Evolutionary conservation across 2,329 filamentous ascomycete genomes (phyloP), one percentile per base, ranked within the genome.

Genomic region (Alternaria viburni): DNA sequence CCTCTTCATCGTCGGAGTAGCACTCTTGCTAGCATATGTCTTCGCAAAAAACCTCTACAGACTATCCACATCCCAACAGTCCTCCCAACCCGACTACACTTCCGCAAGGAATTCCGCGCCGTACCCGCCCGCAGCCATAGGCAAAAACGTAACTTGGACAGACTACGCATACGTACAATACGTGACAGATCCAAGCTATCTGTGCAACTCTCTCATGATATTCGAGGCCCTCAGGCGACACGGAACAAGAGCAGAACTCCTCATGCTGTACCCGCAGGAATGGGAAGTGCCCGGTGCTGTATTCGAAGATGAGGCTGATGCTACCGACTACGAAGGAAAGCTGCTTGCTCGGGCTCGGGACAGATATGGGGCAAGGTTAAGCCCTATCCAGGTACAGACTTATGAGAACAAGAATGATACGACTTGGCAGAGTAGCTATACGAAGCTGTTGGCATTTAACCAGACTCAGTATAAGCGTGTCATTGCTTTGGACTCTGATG

Each of bases 171-270:
- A 50, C 25, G 47, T 50, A 15, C 47, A 50, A 2, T 78, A 79
- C 60, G 75, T 73, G 15, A 79, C 78, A 6, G 68, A 77, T 54
- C 47, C 54, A 4, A 57, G 67, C 32, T 74, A 77, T 50, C 71
- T 80, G 9, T 80, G 77, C 66, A 78, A 77, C 56, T 70, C 75
- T 4, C 50, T 80, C 60, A 80, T 82, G 79, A 72, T 81, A 12
- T 75, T 81, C 46, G 80, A 80, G 57, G 57, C 77, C 2, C 68
- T 82, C 4, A 65, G 78, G 45, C 65, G 76, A 10, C 77, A 15
- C 69, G 73, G 13, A 71, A 70, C 60, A 70, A 77, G 68, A 77
- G 50, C 43, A 1, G 50, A 60, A 4, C 51, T 17, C 2, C 17
- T 60, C 5, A 28, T 60, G 58, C 4, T 79, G 17, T 54, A 54